A percentile compares a stretch with the other conserved stretches of the same genome.
Conservation (phyloP, 2,329 filamentous ascomycete species). For the Cladosporium sphaerospermum region DNA sequence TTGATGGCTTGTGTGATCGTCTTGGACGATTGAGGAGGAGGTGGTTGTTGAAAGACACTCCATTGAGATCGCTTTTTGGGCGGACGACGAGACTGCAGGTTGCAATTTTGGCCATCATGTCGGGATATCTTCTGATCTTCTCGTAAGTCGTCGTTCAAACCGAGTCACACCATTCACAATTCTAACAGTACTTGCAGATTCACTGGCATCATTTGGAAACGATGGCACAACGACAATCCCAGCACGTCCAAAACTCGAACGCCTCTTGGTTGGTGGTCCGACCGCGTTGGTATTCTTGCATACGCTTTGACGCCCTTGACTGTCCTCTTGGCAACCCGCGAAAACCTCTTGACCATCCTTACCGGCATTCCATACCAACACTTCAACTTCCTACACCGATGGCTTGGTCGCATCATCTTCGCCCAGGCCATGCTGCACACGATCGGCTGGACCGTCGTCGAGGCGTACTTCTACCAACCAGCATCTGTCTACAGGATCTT, state of each 20-base stretch:
- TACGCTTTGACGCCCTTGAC: constrained; percentile 69
- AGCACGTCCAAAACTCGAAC: constrained; percentile 58
- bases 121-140: constrained; percentile 60
- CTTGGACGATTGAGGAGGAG: constrained; percentile 31
- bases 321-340: constrained; percentile 60
- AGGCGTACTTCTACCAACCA: constrained; percentile 62
- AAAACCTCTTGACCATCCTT: constrained; percentile 62
- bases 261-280: constrained; percentile 60
- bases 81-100: constrained; percentile 64
- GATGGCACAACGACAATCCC: constrained; percentile 55
- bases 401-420: constrained; percentile 68
- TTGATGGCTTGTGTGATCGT: constrained; percentile 16
- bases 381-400: constrained; percentile 73
- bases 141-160: constrained; percentile 36
- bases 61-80: constrained; percentile 54
- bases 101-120: constrained; percentile 51
- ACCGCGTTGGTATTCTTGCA: constrained; percentile 64
- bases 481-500: constrained; percentile 52
- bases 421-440: constrained; percentile 63
- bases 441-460: constrained; percentile 62
- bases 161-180: neutral
- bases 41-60: constrained; percentile 56
- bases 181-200: constrained; percentile 38
- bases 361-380: constrained; percentile 70
- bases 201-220: constrained; percentile 57